Evolutionary conservation across 2,329 filamentous ascomycete species (phyloP), one percentile per base, ranked within the genome.

Genomic region (Lasiodiplodia gonubiensis): DNA sequence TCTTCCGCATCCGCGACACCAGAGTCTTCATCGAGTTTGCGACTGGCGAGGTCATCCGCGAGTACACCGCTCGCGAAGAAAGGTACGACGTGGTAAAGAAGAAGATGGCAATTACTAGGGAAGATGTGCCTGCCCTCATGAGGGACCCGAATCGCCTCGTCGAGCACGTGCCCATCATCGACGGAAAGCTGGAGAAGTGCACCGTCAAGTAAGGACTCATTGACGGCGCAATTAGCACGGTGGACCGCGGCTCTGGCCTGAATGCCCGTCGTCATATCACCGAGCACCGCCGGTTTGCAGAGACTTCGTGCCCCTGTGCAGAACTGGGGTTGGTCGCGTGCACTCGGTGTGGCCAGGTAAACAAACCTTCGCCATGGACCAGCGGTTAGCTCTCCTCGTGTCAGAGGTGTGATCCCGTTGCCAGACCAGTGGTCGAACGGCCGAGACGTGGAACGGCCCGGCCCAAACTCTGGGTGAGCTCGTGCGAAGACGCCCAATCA

Each of bases 11-110:
- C 67, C 86, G 94, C 66, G 95, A 99, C 76, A 98, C 94, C 0
- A 86, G 95, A 70, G 85, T 99, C 39, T 99, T 96, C 78, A 88
- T 97, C 67, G 95, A 99, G 77, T 97, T 98, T 77, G 87, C 84
- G 51, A 89, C 86, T 21, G 87, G 90, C 61, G 88, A 92, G 75
- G 90, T 98, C 35, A 90, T 97, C 35, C 85, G 94, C 70, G 94
- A 99, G 80, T 97, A 97, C 75, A 92, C 92, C 23, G 90, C 90
- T n/a, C 90, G 91, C 76, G 94, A 99, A 82, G 90, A 90, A 63
- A 85, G 82, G 64, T 97, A 96, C 77, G 90, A 90, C 33, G 88
- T 88, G 39, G 88, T 97, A 12, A 90, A 90, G 77, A 74, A 85
- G 81, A 81, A 79, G 71, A 78, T 88, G 42, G 83, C 84, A 51